Evolutionary conservation across 345 rosid species (phyloP).

Genomic region (Pelargonium nanum): DNA sequence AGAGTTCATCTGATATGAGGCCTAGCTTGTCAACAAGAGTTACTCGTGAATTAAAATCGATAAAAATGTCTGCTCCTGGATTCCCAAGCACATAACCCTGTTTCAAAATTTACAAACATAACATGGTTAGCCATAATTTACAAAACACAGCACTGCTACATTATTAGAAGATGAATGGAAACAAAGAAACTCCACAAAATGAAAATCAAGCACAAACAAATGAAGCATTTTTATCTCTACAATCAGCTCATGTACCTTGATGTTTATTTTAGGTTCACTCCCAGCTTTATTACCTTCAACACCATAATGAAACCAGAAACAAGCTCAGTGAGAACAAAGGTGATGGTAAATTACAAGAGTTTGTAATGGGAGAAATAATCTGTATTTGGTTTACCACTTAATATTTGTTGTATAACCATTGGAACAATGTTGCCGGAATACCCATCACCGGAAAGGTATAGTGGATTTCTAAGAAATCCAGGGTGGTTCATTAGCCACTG

Average conservation of each 20-base stretch:
- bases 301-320: not conserved
- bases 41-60: constrained; percentile 11
- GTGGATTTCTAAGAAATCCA: not conserved
- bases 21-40: constrained; percentile 8
- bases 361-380: not conserved
- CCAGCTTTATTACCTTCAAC: constrained; percentile 20
- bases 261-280: constrained; percentile 8
- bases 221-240: too few species aligned
- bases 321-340: not conserved
- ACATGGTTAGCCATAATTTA: too few species aligned
- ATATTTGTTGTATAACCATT: constrained; percentile 1
- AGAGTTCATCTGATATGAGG: constrained; percentile 13
- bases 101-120: not conserved
- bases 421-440: constrained; percentile 24
- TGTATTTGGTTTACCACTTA: constrained; percentile 4
- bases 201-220: not conserved
- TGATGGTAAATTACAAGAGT: not conserved
- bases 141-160: not conserved
- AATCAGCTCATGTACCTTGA: constrained; percentile 6
- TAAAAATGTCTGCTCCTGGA: constrained; percentile 10
- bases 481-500: constrained; percentile 14
- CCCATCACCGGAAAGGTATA: constrained; percentile 21
- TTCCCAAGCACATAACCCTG: constrained; percentile 17
- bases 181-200: not conserved
- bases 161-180: too few species aligned